Percentiles rank a stretch among this genome's conserved stretches.
Evolutionary conservation across 2,329 filamentous ascomycete species (phyloP).

Genomic region (Nemania abortiva): DNA sequence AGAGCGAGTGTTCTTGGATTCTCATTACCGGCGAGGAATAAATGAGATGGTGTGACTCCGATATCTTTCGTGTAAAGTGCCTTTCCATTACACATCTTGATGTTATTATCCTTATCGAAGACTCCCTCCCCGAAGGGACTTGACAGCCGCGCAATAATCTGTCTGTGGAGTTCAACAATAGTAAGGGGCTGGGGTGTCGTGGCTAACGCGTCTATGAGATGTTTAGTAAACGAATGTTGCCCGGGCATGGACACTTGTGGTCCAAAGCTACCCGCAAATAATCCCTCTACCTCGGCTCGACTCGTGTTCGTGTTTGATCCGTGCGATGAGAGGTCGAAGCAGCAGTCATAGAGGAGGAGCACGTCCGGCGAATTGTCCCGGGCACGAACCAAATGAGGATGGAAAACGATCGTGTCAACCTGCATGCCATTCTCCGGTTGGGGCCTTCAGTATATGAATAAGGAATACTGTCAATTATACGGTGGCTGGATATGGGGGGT

Average conservation of each 20-base stretch:
- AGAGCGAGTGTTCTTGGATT: conserved; percentile 5
- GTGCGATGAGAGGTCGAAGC: conserved; percentile 11
- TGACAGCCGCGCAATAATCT: conserved; percentile 10
- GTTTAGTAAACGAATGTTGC: conserved; percentile 16
- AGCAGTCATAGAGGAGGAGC: conserved; percentile 18
- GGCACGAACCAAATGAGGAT: conserved; percentile 5
- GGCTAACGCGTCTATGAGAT: conserved; percentile 12
- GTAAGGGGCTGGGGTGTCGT: background rate
- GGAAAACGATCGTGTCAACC: conserved; percentile 13
- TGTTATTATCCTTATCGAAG: background rate
- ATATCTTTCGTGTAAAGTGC: background rate
- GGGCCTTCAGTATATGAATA: background rate
- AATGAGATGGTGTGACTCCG: conserved; percentile 17
- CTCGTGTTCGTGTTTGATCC: conserved; percentile 2
- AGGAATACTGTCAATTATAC: background rate
- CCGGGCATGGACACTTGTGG: conserved; percentile 19
- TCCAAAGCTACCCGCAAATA: conserved; percentile 21
- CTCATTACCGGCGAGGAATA: conserved; percentile 22
- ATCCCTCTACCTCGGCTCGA: conserved; percentile 1
- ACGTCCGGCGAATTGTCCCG: conserved; percentile 14
- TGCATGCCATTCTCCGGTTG: background rate
- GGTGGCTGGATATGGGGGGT: background rate
- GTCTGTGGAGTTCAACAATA: conserved; percentile 12
- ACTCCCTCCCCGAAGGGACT: conserved; percentile 3
- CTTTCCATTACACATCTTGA: background rate